Evolutionary conservation across 768 basidiomycete species (phyloP), one percentile per base, ranked within the genome.

Genomic region (Lactarius indigo): DNA sequence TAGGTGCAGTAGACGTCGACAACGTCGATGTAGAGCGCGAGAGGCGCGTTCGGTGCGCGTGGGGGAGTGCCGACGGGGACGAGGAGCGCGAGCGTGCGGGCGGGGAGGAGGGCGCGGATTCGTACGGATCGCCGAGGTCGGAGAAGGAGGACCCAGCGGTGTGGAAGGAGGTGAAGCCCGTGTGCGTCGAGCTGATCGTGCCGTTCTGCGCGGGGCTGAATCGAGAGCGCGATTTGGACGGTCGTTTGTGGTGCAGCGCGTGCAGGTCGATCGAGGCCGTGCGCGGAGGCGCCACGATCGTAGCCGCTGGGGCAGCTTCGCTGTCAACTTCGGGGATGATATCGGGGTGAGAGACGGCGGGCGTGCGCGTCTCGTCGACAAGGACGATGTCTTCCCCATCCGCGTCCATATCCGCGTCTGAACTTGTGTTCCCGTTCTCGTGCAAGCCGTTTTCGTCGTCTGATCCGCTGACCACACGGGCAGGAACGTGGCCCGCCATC

Each of bases 121-220:
- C 30, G 50, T 58, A 66, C 1, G 61, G 85, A 23, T 84, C 80
- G 68, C 79, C 89, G 3, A 74, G 70, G 73, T 91, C 87, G 69
- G 85, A 88, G 52, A 91, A 68, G n/a, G 90, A 91, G 0, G 91
- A 92, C 0, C 87, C 85, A 8, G 92, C 90, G 0, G 92, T 93
- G 75, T 91, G 88, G 75, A 88, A 93, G 50, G 86, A 79, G 1
- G 88, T 85, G 3, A 85, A 73, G 2, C 82, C 81, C 0, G 88
- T 87, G 59, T 81, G 82, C 7, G 83, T 81, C 26, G 86, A 87
- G 42, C 83, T 80, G 68, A 87, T 75, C 1, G 88, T 89, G 37
- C 84, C 83, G 23, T 78, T 73, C 64, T 77, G 72, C 64, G 76
- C 3, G 64, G 76, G 70, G 60, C 74, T 68, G 57, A 72, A 80